Evolutionary conservation across 257 asterid genomes (phyloP).

Genomic region (Forsythia suspensa): DNA sequence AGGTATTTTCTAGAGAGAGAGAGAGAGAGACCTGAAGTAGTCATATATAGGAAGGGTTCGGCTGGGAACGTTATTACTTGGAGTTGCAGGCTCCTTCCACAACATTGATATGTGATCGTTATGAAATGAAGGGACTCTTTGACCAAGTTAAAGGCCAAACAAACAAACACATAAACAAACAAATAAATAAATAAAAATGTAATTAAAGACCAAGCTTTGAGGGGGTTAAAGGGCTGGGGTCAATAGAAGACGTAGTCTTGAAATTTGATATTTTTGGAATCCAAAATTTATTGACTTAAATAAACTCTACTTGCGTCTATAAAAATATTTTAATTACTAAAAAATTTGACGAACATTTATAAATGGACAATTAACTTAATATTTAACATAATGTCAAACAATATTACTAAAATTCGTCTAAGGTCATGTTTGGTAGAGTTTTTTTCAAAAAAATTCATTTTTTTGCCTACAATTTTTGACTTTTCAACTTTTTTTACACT

Average conservation of each 20-base stretch:
- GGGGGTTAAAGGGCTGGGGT: neutral
- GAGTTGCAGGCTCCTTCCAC: slow-evolving; percentile 20
- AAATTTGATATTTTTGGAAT: too few species aligned
- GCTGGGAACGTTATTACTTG: slow-evolving; percentile 17
- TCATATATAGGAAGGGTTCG: neutral
- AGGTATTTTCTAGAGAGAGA: slow-evolving; percentile 32
- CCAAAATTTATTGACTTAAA: too few species aligned
- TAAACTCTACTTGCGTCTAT: too few species aligned
- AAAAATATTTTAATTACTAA: too few species aligned
- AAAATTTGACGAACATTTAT: neutral
- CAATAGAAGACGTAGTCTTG: neutral
- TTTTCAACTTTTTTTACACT: too few species aligned
- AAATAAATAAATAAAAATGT: neutral
- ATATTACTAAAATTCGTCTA: too few species aligned
- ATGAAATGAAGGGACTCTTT: slow-evolving; percentile 6
- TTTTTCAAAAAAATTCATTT: too few species aligned
- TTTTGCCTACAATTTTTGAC: too few species aligned
- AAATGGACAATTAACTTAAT: neutral
- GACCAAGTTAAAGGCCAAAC: slow-evolving; percentile 17
- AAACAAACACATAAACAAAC: neutral
- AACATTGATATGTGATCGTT: neutral
- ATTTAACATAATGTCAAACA: too few species aligned
- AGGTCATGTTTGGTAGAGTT: too few species aligned
- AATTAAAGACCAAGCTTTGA: neutral
- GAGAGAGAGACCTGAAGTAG: neutral